Conservation (phyloP, 352 stramenopile genomes). For the Pythium myriotylum region DNA sequence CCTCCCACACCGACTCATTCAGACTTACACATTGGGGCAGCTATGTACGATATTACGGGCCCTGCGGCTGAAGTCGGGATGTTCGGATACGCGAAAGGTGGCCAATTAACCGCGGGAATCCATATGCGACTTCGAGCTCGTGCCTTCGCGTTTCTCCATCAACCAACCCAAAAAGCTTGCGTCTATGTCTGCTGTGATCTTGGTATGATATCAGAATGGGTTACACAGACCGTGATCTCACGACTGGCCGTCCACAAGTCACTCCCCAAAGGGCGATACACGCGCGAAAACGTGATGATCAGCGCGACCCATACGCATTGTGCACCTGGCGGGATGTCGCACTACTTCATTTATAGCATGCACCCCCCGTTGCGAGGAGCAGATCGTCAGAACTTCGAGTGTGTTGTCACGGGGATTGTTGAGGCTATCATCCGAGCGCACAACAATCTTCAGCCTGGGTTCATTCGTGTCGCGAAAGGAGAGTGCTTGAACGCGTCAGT, state of each 20-base stretch:
- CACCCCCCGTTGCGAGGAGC: constrained; percentile 74
- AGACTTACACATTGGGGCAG: constrained; percentile 61
- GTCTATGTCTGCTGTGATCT: constrained; percentile 90
- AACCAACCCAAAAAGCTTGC: constrained; percentile 35
- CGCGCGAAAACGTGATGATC: constrained; percentile 83
- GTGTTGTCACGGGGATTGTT: constrained; percentile 88
- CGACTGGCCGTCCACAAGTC: constrained; percentile 54
- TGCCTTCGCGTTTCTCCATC: constrained; percentile 77
- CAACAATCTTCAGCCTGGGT: constrained; percentile 63
- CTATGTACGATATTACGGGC: constrained; percentile 86
- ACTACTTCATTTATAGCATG: constrained; percentile 93
- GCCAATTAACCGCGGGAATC: constrained; percentile 78
- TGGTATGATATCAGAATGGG: constrained; percentile 88
- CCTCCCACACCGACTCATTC: constrained; percentile 22
- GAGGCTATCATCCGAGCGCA: constrained; percentile 80
- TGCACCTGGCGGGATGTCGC: constrained; percentile 86
- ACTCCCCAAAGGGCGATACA: constrained; percentile 52
- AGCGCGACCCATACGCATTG: constrained; percentile 93
- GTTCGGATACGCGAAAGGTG: constrained; percentile 86
- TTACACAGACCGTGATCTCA: constrained; percentile 80
- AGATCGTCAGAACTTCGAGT: constrained; percentile 88
- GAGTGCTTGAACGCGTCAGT: constrained; percentile 81
- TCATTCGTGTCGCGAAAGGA: constrained; percentile 64
- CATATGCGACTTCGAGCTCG: constrained; percentile 86
- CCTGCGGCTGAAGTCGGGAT: constrained; percentile 84